These are phyloP conservation scores for Huntiella abstrusa DNA, from an alignment of 2,329 filamentous ascomycete genomes.

Conservation along the genomic window DNA sequence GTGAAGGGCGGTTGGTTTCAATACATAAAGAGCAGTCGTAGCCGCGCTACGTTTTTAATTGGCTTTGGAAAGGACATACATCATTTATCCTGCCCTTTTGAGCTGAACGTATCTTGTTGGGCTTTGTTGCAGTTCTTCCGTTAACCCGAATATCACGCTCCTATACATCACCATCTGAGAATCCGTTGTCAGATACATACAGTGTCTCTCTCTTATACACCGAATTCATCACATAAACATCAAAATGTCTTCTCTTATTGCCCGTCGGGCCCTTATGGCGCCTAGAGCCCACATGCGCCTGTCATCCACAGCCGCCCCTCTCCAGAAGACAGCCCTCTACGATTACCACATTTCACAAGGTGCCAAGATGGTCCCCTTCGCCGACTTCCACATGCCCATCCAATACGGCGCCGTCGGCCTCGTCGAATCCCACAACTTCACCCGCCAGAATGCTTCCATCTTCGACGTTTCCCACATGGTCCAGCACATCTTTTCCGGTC, in stretches of 20 bases:
- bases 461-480: slow-evolving; percentile 98
- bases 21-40: too few species aligned
- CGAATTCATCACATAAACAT: neutral
- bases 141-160: neutral
- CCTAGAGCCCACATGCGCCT: slow-evolving; percentile 7
- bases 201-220: neutral
- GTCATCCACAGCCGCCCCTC: slow-evolving; percentile 14
- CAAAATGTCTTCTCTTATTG: slow-evolving; percentile 9
- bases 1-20: too few species aligned
- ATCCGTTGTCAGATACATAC: neutral
- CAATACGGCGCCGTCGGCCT: slow-evolving; percentile 66
- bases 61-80: too few species aligned
- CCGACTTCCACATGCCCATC: slow-evolving; percentile 80
- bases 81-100: too few species aligned
- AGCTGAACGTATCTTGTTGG: too few species aligned
- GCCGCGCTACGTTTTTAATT: too few species aligned
- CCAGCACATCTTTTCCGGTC: slow-evolving; percentile 69
- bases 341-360: slow-evolving; percentile 60
- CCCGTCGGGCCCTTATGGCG: slow-evolving; percentile 3
- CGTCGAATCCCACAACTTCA: slow-evolving; percentile 75
- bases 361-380: slow-evolving; percentile 94
- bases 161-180: neutral
- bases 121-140: neutral
- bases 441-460: slow-evolving; percentile 67
- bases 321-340: slow-evolving; percentile 54